Evolutionary conservation across 1,284 basidiomycete species (phyloP).

Genomic region (Phaffia rhodozyma): DNA sequence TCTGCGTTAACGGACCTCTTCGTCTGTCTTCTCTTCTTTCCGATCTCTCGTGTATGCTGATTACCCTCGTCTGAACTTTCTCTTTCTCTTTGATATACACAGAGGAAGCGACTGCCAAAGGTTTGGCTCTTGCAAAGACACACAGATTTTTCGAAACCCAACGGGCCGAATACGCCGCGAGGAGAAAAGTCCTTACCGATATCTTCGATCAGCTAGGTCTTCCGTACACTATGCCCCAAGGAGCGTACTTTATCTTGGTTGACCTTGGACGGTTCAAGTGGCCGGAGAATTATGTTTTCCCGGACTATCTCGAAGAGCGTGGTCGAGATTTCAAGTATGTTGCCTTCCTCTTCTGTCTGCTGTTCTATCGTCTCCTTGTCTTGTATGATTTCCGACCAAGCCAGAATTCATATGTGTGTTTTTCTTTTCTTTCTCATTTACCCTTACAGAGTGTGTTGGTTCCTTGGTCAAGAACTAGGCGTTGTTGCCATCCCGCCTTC

Average conservation of each 20-base stretch:
- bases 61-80: neutral
- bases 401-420: neutral
- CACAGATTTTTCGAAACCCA: constrained; percentile 73
- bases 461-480: constrained; percentile 72
- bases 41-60: neutral
- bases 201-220: constrained; percentile 77
- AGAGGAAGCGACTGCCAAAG: constrained; percentile 76
- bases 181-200: constrained; percentile 58
- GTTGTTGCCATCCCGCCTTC: constrained; percentile 88
- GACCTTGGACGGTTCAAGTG: constrained; percentile 71
- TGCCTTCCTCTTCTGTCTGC: constrained; percentile 29
- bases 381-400: too few species aligned
- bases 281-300: constrained; percentile 74
- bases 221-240: constrained; percentile 75
- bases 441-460: constrained; percentile 63
- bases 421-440: neutral
- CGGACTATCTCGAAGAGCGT: constrained; percentile 59
- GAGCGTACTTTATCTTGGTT: constrained; percentile 78
- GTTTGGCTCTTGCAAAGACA: constrained; percentile 61
- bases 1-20: constrained; percentile 81
- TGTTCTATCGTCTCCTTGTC: neutral
- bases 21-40: constrained; percentile 26
- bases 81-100: neutral
- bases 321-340: constrained; percentile 74
- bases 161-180: constrained; percentile 62